These are phyloP conservation scores for Chimonanthus praecox DNA, from an alignment of 164 flowering plant species.

Conservation along the genomic window DNA sequence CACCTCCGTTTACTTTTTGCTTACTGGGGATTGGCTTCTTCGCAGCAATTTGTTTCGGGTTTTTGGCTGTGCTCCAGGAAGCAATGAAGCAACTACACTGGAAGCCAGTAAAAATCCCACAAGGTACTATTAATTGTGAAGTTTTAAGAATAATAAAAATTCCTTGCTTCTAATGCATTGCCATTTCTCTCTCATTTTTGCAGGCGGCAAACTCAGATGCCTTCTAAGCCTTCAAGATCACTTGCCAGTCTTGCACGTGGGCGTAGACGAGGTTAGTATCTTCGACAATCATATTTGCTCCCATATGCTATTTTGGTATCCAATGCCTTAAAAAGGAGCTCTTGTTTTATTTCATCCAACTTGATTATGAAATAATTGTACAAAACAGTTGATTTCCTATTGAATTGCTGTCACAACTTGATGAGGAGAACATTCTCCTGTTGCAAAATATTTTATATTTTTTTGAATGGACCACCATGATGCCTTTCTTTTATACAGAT, in stretches of 20 bases:
- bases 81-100: slow-evolving; percentile 66
- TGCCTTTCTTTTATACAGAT: too few relatives aligned
- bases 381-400: too few relatives aligned
- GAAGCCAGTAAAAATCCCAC: slow-evolving; percentile 92
- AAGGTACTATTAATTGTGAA: slow-evolving; percentile 36
- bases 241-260: slow-evolving; percentile 58
- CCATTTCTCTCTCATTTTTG: not conserved
- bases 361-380: not conserved
- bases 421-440: too few relatives aligned
- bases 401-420: too few relatives aligned
- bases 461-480: too few relatives aligned
- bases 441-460: too few relatives aligned
- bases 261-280: slow-evolving; percentile 62
- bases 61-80: slow-evolving; percentile 59
- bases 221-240: slow-evolving; percentile 65
- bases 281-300: not conserved
- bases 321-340: not conserved
- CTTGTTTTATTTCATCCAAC: not conserved
- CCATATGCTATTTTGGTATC: not conserved
- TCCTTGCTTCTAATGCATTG: not conserved
- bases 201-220: slow-evolving; percentile 67
- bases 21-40: not conserved
- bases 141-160: not conserved
- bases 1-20: not conserved
- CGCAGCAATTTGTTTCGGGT: slow-evolving; percentile 80